A percentile compares a stretch with the other conserved stretches of the same genome.
These are phyloP conservation scores for Umbelopsis isabellina DNA, from an alignment of 192 early-diverging fungal genomes.

Conservation along the genomic window DNA sequence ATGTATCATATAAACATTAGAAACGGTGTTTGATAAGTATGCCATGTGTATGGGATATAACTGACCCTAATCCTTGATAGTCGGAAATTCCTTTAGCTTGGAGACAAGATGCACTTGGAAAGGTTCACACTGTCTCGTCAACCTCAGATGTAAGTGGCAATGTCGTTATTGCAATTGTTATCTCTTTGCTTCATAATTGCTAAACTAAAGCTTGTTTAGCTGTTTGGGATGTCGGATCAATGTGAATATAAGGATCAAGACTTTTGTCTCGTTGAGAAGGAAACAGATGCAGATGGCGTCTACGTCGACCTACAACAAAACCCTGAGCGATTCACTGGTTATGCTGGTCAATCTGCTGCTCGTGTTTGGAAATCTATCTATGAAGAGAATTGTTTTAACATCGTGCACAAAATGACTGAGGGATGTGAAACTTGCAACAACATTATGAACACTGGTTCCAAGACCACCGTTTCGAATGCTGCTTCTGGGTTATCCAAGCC, in stretches of 20 bases:
- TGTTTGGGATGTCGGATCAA: conserved; percentile 54
- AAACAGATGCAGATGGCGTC: conserved; percentile 68
- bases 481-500: conserved; percentile 54
- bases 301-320: conserved; percentile 92
- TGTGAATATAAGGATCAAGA: conserved; percentile 76
- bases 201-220: conserved; percentile 31
- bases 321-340: conserved; percentile 97
- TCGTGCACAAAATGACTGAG: conserved; percentile 60
- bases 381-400: conserved; percentile 95
- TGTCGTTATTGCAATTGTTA: background rate
- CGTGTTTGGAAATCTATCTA: conserved; percentile 98
- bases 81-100: conserved; percentile 49
- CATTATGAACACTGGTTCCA: conserved; percentile 33
- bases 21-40: background rate
- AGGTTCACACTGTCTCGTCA: conserved; percentile 65
- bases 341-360: conserved; percentile 83
- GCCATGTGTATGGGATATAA: conserved; percentile 39
- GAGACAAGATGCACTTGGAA: conserved; percentile 66
- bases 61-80: conserved; percentile 27
- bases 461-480: conserved; percentile 40
- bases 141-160: conserved; percentile 48
- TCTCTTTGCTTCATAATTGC: background rate
- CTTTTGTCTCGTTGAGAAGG: conserved; percentile 90
- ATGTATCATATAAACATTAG: background rate
- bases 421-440: conserved; percentile 42